Base-by-base conservation (phyloP, 805 yeast genomes). In the Myxozyma nipponensis region DNA sequence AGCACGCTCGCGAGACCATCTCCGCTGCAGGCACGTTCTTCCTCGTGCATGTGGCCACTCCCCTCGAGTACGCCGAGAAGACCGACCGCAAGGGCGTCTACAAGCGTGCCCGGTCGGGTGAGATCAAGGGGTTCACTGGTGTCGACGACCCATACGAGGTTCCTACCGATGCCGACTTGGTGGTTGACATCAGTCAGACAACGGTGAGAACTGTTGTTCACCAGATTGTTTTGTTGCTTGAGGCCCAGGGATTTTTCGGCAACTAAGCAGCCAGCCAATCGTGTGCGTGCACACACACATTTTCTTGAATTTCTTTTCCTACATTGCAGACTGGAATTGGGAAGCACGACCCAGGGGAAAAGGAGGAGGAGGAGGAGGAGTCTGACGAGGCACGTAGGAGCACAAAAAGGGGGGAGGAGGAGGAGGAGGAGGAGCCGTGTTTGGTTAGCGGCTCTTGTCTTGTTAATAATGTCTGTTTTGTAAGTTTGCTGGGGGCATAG, bases 201-300 rank as follows among this genome's bases (percentile, higher is more conserved):
- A 76, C 81, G 38, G 80, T 85, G 49, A 73, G 83, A 50, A 76
- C 86, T 40, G 84, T 86, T 50, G 85, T 88, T 49, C 86, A 81
- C 65, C 82, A 83, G 67, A 78, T 86, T 57, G 83, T 85, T 32
- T 71, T 81, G 53, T 76, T 82, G 66, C 77, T 90, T 61, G 88
- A 86, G 69, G 81, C 83, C 62, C 86, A 89, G 70, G 95, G 95
- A 17, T 90, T 84, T 72, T 86, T 86, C 52, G 75, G 75, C 2
- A 66, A 66, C 54, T 68, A 65, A 46, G 19, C 25, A 28, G 13
- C n/a, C n/a, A n/a, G n/a, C n/a, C n/a, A n/a, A n/a, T n/a, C n/a
- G n/a, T n/a, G n/a, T n/a, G n/a, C n/a, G n/a, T n/a, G n/a, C n/a
- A n/a, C n/a, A n/a, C n/a, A n/a, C n/a, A n/a, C n/a, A n/a, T n/a